These are phyloP conservation scores for Platanthera guangdongensis DNA, from an alignment of 106 monocot genomes.

Conservation along the genomic window DNA sequence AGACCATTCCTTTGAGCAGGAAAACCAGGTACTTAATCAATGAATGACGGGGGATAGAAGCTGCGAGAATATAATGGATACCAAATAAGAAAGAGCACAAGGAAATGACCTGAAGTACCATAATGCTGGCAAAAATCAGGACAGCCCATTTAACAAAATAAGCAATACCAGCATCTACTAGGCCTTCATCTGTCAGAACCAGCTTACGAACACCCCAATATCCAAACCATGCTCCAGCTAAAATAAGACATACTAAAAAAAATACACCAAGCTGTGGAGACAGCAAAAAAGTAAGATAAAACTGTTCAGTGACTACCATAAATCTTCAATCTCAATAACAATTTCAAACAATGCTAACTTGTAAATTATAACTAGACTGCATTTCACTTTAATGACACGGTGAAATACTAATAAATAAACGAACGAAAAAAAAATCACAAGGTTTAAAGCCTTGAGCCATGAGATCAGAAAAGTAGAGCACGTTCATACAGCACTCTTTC, in stretches of 20 bases:
- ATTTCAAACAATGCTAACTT: not conserved
- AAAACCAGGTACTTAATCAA: not conserved
- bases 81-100: not conserved
- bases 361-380: constrained; percentile 2
- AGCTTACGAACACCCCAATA: constrained; percentile 93
- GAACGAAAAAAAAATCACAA: not conserved
- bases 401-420: not conserved
- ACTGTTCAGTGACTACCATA: not conserved
- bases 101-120: constrained; percentile 58
- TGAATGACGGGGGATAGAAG: not conserved
- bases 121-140: constrained; percentile 49
- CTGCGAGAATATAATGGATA: not conserved
- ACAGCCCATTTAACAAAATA: constrained; percentile 86
- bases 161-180: constrained; percentile 60
- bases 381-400: not conserved
- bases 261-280: constrained; percentile 58
- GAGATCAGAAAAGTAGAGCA: not conserved
- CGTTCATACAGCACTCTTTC: not conserved
- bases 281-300: not conserved
- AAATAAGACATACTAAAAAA: constrained; percentile 41
- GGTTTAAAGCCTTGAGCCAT: not conserved
- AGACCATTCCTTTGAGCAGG: not conserved
- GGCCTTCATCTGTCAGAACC: constrained; percentile 74
- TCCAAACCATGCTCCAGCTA: constrained; percentile 93
- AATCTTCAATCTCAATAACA: constrained; percentile 1